These are phyloP conservation scores for Brassica incana DNA, from an alignment of 345 rosid species.

Conservation along the genomic window DNA sequence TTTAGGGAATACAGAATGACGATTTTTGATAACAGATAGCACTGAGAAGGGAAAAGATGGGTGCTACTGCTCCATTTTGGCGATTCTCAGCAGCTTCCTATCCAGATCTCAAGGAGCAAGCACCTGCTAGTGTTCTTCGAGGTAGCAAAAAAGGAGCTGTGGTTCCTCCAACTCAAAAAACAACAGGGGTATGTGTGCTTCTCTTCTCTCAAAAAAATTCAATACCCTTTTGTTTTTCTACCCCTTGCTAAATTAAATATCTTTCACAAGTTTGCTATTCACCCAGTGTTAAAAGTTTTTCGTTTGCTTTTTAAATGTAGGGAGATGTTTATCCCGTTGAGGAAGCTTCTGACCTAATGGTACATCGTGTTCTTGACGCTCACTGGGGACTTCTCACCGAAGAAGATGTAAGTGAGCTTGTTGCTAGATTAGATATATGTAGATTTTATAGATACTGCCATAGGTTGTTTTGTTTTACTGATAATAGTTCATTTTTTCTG, in stretches of 20 bases:
- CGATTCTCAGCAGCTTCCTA: constrained; percentile 95
- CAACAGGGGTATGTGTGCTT: constrained; percentile 60
- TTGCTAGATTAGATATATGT: constrained; percentile 1
- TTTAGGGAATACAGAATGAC: background rate
- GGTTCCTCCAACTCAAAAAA: constrained; percentile 43
- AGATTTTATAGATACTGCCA: background rate
- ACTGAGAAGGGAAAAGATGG: constrained; percentile 86
- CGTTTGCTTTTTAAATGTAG: constrained; percentile 39
- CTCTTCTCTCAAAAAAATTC: constrained; percentile 8
- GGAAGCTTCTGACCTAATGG: constrained; percentile 44
- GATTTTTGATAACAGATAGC: constrained; percentile 62
- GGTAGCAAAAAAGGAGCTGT: constrained; percentile 46
- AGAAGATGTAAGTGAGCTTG: constrained; percentile 57
- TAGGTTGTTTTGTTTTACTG: background rate
- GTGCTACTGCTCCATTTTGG: constrained; percentile 95
- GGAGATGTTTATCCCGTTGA: constrained; percentile 89
- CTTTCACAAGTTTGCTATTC: background rate
- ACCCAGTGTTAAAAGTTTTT: background rate
- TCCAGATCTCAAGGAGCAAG: constrained; percentile 73
- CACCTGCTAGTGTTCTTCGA: constrained; percentile 44
- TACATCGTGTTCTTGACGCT: constrained; percentile 72
- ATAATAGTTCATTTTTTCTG: constrained; percentile 5
- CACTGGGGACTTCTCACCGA: constrained; percentile 82
- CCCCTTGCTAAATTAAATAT: background rate
- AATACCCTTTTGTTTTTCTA: background rate